phyloP scores from a whole-genome alignment of 2,329 filamentous ascomycete species.

The Lasiodiplodia gonubiensis region DNA sequence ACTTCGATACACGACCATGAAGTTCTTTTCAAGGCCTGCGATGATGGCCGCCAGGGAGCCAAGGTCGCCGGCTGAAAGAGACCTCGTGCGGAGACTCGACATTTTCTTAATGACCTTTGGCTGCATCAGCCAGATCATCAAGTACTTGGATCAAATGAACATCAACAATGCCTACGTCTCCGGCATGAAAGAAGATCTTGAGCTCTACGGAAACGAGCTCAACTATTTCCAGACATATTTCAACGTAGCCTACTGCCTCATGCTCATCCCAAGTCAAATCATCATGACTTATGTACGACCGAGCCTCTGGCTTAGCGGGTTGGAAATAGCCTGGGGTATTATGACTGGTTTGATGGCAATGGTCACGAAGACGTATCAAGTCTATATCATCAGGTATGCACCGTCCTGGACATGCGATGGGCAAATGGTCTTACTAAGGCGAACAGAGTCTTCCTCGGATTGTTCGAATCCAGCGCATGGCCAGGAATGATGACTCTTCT shows the following conservation, averaged over 20 bases:
- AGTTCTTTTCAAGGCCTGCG: background rate
- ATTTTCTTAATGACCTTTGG: conserved; percentile 24
- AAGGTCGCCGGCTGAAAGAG: background rate
- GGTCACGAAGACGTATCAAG: conserved; percentile 19
- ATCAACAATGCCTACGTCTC: conserved; percentile 39
- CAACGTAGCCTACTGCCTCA: conserved; percentile 39
- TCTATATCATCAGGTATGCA: background rate
- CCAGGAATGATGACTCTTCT: conserved; percentile 40
- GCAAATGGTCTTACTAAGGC: conserved; percentile 29
- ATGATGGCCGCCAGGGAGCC: background rate
- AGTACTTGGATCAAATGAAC: conserved; percentile 39
- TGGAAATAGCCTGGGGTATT: conserved; percentile 50
- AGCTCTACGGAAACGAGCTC: conserved; percentile 39
- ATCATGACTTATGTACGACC: conserved; percentile 32
- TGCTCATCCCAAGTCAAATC: conserved; percentile 38
- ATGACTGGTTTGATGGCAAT: conserved; percentile 44
- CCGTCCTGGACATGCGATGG: too few species aligned
- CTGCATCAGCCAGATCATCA: conserved; percentile 36
- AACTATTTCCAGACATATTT: conserved; percentile 39
- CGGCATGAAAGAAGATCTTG: conserved; percentile 41
- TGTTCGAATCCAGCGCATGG: conserved; percentile 44
- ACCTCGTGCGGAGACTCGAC: conserved; percentile 19
- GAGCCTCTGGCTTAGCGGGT: conserved; percentile 47
- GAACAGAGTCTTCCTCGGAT: conserved; percentile 47
- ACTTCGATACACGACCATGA: background rate